Evolutionary conservation across 768 basidiomycete species (phyloP), one percentile per base, ranked within the genome.

Genomic region (Tubosaeta sp.): DNA sequence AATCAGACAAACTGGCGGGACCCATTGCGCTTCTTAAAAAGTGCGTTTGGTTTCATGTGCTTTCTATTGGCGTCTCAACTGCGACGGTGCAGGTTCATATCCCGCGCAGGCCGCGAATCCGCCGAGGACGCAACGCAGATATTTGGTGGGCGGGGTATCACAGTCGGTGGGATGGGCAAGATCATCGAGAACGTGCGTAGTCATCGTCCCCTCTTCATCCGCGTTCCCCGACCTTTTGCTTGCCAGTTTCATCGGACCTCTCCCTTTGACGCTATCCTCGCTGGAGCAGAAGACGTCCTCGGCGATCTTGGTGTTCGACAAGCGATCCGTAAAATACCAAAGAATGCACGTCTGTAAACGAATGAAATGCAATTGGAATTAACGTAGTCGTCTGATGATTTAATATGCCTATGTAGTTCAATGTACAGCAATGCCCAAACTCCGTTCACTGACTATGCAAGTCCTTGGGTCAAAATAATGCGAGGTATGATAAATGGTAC

Each of bases 101-200:
- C 87, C 11, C 74, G 78, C 35, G 76, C 81, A 27, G 68, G 71
- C 25, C 71, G 73, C 29, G 75, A 76, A 57, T 78, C 77, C 7
- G 77, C 80, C 10, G 69, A 76, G 75, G 90, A 92, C 54, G 85
- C 90, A 6, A 83, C 86, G 1, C 86, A 89, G 68, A 80, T 95
- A 33, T 95, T 95, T 52, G 94, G 93, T 48, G 95, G 95, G 16
- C 81, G 95, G 17, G 90, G 85, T 25, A 75, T 97, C 58, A 97
- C 95, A 0, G 75, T 79, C 41, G 85, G 89, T 5, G 92, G 93
- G 8, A 90, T 93, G 89, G 92, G 92, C 54, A 85, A 81, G 69
- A 68, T 84, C 41, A 79, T 92, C 52, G 91, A 93, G 68, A 90
- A 88, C 56, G 88, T 88, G 62, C 45, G 83, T 73, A 19, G 16